phyloP scores from a whole-genome alignment of 768 basidiomycete genomes.

The Tylopilus rubrobrunneus region DNA sequence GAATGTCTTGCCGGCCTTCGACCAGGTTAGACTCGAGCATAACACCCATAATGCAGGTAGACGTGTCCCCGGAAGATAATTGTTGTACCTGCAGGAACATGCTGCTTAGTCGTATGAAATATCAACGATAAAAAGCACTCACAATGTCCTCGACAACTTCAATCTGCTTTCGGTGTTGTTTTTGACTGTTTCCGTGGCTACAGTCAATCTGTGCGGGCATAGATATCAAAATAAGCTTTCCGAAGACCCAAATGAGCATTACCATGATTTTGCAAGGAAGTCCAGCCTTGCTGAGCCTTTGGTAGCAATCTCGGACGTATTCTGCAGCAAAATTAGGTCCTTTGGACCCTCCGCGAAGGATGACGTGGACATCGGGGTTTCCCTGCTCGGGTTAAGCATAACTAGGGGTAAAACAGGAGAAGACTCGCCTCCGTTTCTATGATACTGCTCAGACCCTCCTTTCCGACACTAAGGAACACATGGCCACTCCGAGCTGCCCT shows the following conservation, averaged over 20 bases:
- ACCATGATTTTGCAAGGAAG: slow-evolving; percentile 87
- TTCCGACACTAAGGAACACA: slow-evolving; percentile 95
- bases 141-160: slow-evolving; percentile 91
- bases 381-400: slow-evolving; percentile 45
- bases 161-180: slow-evolving; percentile 85
- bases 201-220: slow-evolving; percentile 71
- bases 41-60: slow-evolving; percentile 77
- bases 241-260: slow-evolving; percentile 14
- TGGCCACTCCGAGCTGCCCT: slow-evolving; percentile 87
- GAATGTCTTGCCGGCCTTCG: slow-evolving; percentile 85
- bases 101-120: slow-evolving; percentile 10
- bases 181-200: slow-evolving; percentile 93
- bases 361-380: slow-evolving; percentile 91
- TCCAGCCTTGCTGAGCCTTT: slow-evolving; percentile 74
- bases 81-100: slow-evolving; percentile 55
- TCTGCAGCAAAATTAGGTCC: slow-evolving; percentile 88
- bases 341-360: slow-evolving; percentile 83
- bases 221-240: background rate
- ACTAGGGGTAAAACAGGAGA: background rate
- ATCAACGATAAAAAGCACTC: slow-evolving; percentile 23
- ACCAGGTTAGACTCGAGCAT: slow-evolving; percentile 94
- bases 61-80: slow-evolving; percentile 67
- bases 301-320: slow-evolving; percentile 71
- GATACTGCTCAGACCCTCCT: slow-evolving; percentile 92
- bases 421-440: slow-evolving; percentile 81